phyloP scores from a whole-genome alignment of 1,284 basidiomycete genomes.

The Schizophyllum commune region DNA sequence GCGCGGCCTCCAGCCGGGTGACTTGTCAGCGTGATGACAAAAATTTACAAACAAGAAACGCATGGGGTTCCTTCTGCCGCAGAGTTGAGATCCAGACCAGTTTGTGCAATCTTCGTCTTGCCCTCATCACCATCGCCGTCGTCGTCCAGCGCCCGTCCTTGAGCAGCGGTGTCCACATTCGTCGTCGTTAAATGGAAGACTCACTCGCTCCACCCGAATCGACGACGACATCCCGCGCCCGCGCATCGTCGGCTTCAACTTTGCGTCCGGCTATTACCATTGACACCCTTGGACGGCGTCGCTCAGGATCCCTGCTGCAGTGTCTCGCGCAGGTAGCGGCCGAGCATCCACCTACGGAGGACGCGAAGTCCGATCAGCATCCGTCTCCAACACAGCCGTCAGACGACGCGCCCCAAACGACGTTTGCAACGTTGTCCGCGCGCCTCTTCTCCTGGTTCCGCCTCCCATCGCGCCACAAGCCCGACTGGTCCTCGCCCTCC shows the following conservation, averaged over 20 bases:
- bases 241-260: not conserved
- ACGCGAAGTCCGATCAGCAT: not conserved
- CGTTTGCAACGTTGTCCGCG: conserved; percentile 11
- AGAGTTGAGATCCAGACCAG: not conserved
- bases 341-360: conserved; percentile 4
- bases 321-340: not conserved
- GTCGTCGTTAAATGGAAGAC: not conserved
- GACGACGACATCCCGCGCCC: not conserved
- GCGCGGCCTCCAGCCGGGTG: too few species aligned
- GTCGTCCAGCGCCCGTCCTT: not conserved
- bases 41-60: not conserved
- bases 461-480: not conserved
- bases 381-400: not conserved
- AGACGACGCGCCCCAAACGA: conserved; percentile 22
- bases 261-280: not conserved
- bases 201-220: not conserved
- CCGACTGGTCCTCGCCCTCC: conserved; percentile 34
- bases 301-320: not conserved
- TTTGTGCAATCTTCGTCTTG: not conserved
- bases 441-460: not conserved
- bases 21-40: not conserved
- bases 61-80: too few species aligned
- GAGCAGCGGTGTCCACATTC: not conserved
- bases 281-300: not conserved
- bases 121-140: not conserved